Evolutionary conservation across 495 filamentous ascomycete species (phyloP), one percentile per base, ranked within the genome.

Genomic region (Barbatosphaeria neglecta): DNA sequence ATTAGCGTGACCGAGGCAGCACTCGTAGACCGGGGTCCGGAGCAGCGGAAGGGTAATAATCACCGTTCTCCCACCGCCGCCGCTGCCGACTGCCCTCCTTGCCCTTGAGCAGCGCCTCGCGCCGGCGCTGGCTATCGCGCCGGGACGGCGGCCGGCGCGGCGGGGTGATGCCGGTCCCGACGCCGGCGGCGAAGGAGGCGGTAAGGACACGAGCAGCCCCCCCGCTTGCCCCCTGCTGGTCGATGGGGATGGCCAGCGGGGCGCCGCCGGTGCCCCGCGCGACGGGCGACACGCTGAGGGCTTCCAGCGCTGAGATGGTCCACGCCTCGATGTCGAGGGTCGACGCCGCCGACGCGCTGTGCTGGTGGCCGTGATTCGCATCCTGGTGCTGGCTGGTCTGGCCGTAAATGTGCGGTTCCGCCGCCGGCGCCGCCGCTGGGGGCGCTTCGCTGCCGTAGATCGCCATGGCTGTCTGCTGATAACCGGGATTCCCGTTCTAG

Each of bases 61-160:
- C 76, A 95, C 89, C 89, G 63, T 98, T 98, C 69, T 98, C 92
- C 88, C 89, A 96, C 35, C 90, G 75, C 57, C 87, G 83, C 40
- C 92, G 74, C 46, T 89, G 79, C 37, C 90, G 76, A 49, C 79
- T 88, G n/a, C 92, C 92, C 57, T 95, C 87, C 52, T 89, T 94
- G 41, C 90, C 92, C 65, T 86, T 90, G n/a, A 89, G 67, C 43
- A 93, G 54, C 9, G 81, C 81, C 56, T 96, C 90, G 22, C 90
- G 62, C 35, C 55, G 56, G 35, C 60, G 61, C 53, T 64, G 56
- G 49, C 66, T 75, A 38, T 76, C 73, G 6, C 73, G 64, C 22
- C 58, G 54, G 37, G 63, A 63, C 0, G 52, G 56, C 22, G 66
- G 57, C 9, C 60, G 59, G 38, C 57, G 63, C 22, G 62, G 66